Base-by-base conservation (phyloP, 2,329 filamentous ascomycete species). In the Hirsutella rhossiliensis region DNA sequence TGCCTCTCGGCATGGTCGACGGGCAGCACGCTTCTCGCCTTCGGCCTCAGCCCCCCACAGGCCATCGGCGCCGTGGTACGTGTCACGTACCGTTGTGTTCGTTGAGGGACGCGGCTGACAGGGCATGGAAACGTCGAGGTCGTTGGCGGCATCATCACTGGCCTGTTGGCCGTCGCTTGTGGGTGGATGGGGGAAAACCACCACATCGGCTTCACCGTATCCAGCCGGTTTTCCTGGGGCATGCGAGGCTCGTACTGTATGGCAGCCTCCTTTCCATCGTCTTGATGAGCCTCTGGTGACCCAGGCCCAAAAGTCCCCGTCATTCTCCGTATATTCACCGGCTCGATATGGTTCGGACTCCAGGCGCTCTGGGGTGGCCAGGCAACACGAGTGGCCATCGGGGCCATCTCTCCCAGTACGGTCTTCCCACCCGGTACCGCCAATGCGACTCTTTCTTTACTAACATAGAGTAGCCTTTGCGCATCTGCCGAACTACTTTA, bases 181-280 rank as follows among this genome's bases (percentile, higher is more conserved):
- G 53, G 53, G 6, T 55, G 50, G 52, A 49, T 53, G 43, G 53
- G 53, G n/a, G 52, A 52, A 20, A 41, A 51, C 28, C 53, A 55
- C 18, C 48, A 56, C 37, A 50, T 57, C 19, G 54, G 54, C 40
- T 57, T 52, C 45, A 55, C 54, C 9, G 54, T 57, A 13, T 50
- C 50, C 8, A 52, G 50, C 48, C 60, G 71, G 6, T 71, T 62
- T 48, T 67, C 65, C 9, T 73, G 70, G 69, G 70, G 70, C 4
- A 52, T 72, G 54, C 59, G 65, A 28, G 69, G 62, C 2, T 68
- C 65, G 38, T 73, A 71, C 43, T 52, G 54, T 53, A 19, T 40
- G 23, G 50, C 48, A 11, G 15, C 12, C 20, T 23, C 27, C 4
- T 7, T 7, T 4, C 4, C 23, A 7, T 23, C 23, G 23, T 23